A percentile compares a stretch with the other conserved stretches of the same genome.
Conservation (phyloP, 192 early-diverging fungal genomes). For the Coemansia sp. region DNA sequence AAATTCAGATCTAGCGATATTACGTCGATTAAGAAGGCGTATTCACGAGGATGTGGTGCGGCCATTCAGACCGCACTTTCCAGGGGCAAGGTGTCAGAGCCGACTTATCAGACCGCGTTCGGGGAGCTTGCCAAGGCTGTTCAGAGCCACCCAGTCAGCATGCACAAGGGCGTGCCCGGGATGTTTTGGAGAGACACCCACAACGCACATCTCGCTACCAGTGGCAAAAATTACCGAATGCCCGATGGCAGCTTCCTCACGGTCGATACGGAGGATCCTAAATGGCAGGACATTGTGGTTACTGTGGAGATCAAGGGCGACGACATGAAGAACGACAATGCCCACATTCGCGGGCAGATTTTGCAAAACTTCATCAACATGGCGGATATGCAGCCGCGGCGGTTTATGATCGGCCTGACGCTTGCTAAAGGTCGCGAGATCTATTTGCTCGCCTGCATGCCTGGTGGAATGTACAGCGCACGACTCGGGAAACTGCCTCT, state of each 20-base stretch:
- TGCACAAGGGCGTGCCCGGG: too few species aligned
- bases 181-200: slow-evolving; percentile 4
- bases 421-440: not conserved
- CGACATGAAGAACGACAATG: not conserved
- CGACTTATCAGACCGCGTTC: slow-evolving; percentile 4
- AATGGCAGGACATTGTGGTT: not conserved
- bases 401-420: slow-evolving; percentile 4
- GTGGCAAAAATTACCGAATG: not conserved
- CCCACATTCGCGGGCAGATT: not conserved
- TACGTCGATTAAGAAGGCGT: not conserved
- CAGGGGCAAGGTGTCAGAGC: not conserved
- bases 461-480: not conserved
- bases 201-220: not conserved
- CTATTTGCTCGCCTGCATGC: not conserved
- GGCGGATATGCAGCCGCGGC: not conserved
- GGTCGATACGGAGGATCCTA: too few species aligned
- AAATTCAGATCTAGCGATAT: not conserved
- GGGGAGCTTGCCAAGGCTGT: not conserved
- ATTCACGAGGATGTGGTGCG: too few species aligned
- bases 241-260: not conserved
- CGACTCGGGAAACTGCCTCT: not conserved
- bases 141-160: not conserved
- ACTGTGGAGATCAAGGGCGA: slow-evolving; percentile 2
- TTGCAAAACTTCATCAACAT: slow-evolving; percentile 1
- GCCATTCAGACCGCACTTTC: not conserved